phyloP scores from a whole-genome alignment of 2,329 filamentous ascomycete species.

The Colletotrichum magnum region DNA sequence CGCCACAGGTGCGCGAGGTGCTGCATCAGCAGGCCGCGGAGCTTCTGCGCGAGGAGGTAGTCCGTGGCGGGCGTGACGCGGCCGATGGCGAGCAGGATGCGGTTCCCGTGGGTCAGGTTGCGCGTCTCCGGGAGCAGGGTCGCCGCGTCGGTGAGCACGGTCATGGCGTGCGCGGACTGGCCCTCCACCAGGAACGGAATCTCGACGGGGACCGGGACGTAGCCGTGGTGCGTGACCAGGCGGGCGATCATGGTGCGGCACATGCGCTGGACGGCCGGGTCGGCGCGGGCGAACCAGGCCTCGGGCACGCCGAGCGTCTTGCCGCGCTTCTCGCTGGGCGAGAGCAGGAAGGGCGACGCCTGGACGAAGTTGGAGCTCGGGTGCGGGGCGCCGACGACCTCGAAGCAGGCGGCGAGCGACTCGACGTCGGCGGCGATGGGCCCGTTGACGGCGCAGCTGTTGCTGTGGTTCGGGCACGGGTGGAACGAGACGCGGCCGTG shows the following conservation, averaged over 20 bases:
- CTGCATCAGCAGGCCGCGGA: conserved; percentile 78
- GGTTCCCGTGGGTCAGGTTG: conserved; percentile 72
- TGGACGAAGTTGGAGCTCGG: conserved; percentile 68
- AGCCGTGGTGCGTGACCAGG: conserved; percentile 66
- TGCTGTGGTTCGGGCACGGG: conserved; percentile 71
- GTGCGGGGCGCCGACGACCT: conserved; percentile 75
- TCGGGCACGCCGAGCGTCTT: conserved; percentile 75
- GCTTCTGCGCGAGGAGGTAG: conserved; percentile 77
- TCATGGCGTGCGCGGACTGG: conserved; percentile 80
- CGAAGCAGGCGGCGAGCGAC: conserved; percentile 76
- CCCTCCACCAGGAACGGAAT: conserved; percentile 74
- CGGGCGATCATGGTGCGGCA: conserved; percentile 63
- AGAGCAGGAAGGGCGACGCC: conserved; percentile 45
- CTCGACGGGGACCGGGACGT: conserved; percentile 67
- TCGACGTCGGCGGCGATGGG: conserved; percentile 77
- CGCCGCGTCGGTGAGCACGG: conserved; percentile 76
- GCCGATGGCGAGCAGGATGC: conserved; percentile 76
- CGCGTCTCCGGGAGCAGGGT: conserved; percentile 61
- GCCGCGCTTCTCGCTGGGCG: conserved; percentile 43
- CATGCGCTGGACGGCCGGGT: conserved; percentile 58
- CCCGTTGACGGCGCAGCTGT: conserved; percentile 75
- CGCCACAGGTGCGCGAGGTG: conserved; percentile 79
- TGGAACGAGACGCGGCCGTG: conserved; percentile 76
- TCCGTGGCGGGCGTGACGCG: conserved; percentile 75
- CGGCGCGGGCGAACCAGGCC: conserved; percentile 71